A percentile compares a stretch with the other conserved stretches of the same genome.
phyloP scores from a whole-genome alignment of 1,284 basidiomycete species.

The Tylopilus orsonianus region DNA sequence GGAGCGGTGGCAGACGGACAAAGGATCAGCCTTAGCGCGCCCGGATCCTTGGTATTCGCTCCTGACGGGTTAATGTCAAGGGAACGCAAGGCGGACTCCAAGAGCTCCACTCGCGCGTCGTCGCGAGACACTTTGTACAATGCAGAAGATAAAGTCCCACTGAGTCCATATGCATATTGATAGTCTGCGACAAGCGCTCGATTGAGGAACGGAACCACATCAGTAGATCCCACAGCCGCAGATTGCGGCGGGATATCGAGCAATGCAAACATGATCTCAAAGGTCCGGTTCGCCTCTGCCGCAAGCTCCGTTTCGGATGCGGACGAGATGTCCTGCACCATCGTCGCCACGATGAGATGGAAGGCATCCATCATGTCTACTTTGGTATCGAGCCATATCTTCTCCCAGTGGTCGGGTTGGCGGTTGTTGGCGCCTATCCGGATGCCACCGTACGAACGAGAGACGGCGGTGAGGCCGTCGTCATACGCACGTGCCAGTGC shows the following conservation, averaged over 20 bases:
- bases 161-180: slow-evolving; percentile 62
- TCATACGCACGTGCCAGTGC: slow-evolving; percentile 61
- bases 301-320: slow-evolving; percentile 43
- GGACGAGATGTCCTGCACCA: slow-evolving; percentile 49
- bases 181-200: slow-evolving; percentile 67
- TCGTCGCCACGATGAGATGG: slow-evolving; percentile 52
- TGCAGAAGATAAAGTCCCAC: slow-evolving; percentile 45
- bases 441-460: slow-evolving; percentile 60
- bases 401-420: slow-evolving; percentile 62
- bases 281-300: slow-evolving; percentile 48
- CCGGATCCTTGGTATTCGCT: slow-evolving; percentile 40
- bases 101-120: slow-evolving; percentile 54
- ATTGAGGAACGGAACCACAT: slow-evolving; percentile 59
- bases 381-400: slow-evolving; percentile 68
- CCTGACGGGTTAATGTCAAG: slow-evolving; percentile 31
- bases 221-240: slow-evolving; percentile 9
- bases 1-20: slow-evolving; percentile 56
- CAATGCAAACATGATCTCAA: slow-evolving; percentile 58
- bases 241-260: slow-evolving; percentile 42
- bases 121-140: slow-evolving; percentile 47
- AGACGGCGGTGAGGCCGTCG: slow-evolving; percentile 49
- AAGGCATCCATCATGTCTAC: slow-evolving; percentile 68
- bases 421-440: slow-evolving; percentile 31
- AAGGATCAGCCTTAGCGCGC: slow-evolving; percentile 60
- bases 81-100: slow-evolving; percentile 50